Evolutionary conservation across 176 grass and related monocot species (phyloP), one percentile per base, ranked within the genome.

Genomic region (Cenchrus fungigraminus): DNA sequence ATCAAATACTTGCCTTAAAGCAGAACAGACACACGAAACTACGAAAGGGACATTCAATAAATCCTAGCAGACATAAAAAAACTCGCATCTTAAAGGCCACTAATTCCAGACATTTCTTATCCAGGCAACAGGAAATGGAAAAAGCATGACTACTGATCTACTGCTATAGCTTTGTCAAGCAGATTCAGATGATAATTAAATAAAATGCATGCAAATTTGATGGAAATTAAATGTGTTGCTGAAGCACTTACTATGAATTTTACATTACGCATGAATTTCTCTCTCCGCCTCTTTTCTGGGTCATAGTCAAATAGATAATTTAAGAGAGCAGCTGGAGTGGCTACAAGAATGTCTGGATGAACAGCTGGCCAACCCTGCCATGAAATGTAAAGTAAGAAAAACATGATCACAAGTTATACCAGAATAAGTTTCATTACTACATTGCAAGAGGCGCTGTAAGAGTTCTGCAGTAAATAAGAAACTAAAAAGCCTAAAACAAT

Each of bases 261-360:
- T 76, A 95, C 90, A 79, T 29, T 74, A 15, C 88, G 89, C 58
- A 92, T 79, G 71, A 98, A 98, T 47, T 22, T 87, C 22, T 91
- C 91, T 76, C 93, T 89, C 32, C 86, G 65, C 81, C 74, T 94
- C 76, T 89, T 91, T 86, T 96, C 93, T 69, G 91, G 93, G 52
- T 98, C 97, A 82, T 91, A 98, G 73, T 94, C 97, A 79, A 88
- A 94, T 6, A 98, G 74, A 85, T 94, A 94, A 88, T 99, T 99
- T 73, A 99, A 84, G 49, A 99, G 89, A 90, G 97, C 86, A 84
- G 91, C 97, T 89, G 93, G 97, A 85, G 93, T 99, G 53, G 91
- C 91, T 25, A 96, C 90, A 79, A 99, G 83, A 85, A 96, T 88
- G 91, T 96, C 91, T 71, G 97, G 97, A 79, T 76, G 84, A 87